Conservation (phyloP, 2,329 filamentous ascomycete genomes). For the Biscogniauxia marginata region DNA sequence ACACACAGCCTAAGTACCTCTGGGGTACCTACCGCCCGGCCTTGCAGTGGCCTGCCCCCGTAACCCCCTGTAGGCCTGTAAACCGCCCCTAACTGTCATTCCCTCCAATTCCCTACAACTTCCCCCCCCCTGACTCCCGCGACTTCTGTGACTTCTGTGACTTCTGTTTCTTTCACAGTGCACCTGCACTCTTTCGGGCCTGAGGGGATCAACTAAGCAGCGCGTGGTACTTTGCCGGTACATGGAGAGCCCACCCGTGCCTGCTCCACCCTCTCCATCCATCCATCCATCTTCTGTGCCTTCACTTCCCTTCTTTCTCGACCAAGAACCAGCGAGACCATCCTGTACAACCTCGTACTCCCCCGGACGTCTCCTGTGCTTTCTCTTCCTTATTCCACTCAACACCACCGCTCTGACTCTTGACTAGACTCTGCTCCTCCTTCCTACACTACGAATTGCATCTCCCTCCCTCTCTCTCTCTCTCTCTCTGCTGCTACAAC, state of each 20-base stretch:
- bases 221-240: conserved; percentile 12
- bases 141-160: too few species aligned
- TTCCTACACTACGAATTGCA: conserved; percentile 6
- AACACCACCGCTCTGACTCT: background rate
- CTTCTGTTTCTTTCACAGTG: conserved; percentile 2
- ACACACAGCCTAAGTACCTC: conserved; percentile 20
- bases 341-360: conserved; percentile 29
- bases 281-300: conserved; percentile 14
- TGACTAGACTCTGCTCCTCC: background rate
- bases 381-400: background rate
- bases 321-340: conserved; percentile 27
- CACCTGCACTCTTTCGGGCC: background rate
- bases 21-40: conserved; percentile 8
- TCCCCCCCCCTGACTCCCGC: background rate
- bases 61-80: background rate
- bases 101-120: background rate
- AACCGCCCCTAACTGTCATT: background rate
- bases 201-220: conserved; percentile 1
- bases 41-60: conserved; percentile 5
- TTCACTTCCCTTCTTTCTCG: conserved; percentile 29
- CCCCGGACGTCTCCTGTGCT: conserved; percentile 8
- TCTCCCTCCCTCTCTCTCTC: conserved; percentile 1
- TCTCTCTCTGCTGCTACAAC: conserved; percentile 5
- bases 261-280: conserved; percentile 12
- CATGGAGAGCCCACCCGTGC: conserved; percentile 19